Evolutionary conservation across 768 basidiomycete genomes (phyloP), one percentile per base, ranked within the genome.

Genomic region (Suillus paluster): DNA sequence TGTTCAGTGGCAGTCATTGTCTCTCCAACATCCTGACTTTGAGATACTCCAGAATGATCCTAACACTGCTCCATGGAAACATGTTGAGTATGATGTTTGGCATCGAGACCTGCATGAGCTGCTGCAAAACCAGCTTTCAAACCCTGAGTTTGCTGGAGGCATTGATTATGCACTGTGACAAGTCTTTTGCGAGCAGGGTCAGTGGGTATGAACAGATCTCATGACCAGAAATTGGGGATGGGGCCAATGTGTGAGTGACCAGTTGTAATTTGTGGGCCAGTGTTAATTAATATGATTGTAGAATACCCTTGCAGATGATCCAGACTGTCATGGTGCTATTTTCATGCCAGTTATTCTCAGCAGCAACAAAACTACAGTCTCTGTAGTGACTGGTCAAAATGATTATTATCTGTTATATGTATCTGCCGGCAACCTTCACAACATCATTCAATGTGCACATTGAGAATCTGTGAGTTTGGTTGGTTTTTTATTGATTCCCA

Each of bases 331-430:
- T 50, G 79, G 79, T 7, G 62, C 73, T 1, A 72, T 77, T 65
- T 63, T 77, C 27, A 64, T 74, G 4, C 69, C 73, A 0, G 62
- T 80, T 23, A 60, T 80, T 19, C 61, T 64, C 1, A 78, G 79
- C 1, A 78, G 76, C 57, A 76, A 83, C 59, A 81, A 81, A 60
- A 81, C 79, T 0, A 80, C 78, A 0, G 78, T 80, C 0, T 81
- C 77, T 0, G 75, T 77, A 17, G 74, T 73, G 0, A 81, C 79
- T 0, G 77, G 78, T 1, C 74, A 80, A 45, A 69, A 78, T 36
- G 76, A 79, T 38, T 79, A 75, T 48, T 72, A 80, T 58, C 78
- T 76, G 1, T 60, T 78, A 0, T 80, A 79, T 59, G 36, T 66
- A 0, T 77, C 75, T 5, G 46, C 65, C 0, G 75, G 79, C 0